A percentile compares a stretch with the other conserved stretches of the same genome.
phyloP scores from a whole-genome alignment of 2,329 filamentous ascomycete genomes.

The Pestalotiopsis sp. region DNA sequence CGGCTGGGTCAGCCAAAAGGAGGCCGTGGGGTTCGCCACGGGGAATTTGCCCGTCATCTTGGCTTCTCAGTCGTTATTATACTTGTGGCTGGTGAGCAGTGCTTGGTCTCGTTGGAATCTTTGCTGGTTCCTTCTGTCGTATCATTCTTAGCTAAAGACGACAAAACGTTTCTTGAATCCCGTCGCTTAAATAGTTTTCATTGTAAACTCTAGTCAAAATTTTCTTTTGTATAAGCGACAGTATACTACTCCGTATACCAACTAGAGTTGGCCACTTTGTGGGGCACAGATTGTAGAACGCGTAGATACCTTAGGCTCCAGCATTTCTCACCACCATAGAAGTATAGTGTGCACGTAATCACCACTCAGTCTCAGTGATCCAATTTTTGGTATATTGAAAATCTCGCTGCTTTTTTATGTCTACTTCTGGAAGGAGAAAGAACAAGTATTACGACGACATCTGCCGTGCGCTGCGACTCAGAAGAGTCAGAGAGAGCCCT shows the following conservation, averaged over 20 bases:
- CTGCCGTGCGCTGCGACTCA: background rate
- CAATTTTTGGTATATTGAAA: background rate
- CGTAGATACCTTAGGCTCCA: constrained; percentile 10
- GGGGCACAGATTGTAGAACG: background rate
- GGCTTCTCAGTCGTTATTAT: background rate
- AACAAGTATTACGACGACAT: background rate
- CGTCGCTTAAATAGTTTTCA: background rate
- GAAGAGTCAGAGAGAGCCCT: background rate
- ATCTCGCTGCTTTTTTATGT: background rate
- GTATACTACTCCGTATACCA: background rate
- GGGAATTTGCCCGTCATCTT: constrained; percentile 7
- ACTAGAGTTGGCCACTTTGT: background rate
- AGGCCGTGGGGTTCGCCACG: constrained; percentile 5
- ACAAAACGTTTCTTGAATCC: background rate
- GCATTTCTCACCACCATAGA: background rate
- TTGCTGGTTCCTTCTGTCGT: background rate
- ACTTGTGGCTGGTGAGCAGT: background rate
- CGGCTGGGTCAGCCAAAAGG: constrained; percentile 6
- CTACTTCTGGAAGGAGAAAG: background rate
- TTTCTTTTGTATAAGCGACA: background rate
- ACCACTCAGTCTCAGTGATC: background rate
- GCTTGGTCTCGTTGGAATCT: background rate
- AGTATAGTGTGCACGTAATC: constrained; percentile 7
- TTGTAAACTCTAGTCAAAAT: background rate
- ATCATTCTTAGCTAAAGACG: no score